Evolutionary conservation across 805 yeast genomes (phyloP).

Genomic region (Komagataella pastoris): DNA sequence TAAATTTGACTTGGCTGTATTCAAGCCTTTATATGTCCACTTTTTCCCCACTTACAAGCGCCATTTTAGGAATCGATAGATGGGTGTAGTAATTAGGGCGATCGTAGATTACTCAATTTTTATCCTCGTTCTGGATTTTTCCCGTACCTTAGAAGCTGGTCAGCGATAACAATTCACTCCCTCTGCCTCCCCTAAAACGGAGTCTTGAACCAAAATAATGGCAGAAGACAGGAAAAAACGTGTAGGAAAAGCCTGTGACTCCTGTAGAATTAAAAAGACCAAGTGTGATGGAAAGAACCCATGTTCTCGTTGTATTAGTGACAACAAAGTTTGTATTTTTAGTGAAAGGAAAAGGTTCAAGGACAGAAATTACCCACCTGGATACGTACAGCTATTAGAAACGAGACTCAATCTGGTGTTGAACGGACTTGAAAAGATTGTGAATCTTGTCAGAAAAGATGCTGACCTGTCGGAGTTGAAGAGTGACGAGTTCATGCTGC

Average conservation of each 20-base stretch:
- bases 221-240: constrained; percentile 25
- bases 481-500: neutral
- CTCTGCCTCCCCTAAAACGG: neutral
- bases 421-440: constrained; percentile 29
- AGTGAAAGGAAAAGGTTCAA: constrained; percentile 39
- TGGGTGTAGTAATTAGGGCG: neutral
- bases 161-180: neutral
- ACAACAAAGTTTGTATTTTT: constrained; percentile 46
- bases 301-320: constrained; percentile 38
- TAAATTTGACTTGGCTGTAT: neutral
- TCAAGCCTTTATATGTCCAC: neutral
- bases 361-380: constrained; percentile 44
- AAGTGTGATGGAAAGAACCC: constrained; percentile 54
- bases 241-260: constrained; percentile 54
- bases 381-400: constrained; percentile 52
- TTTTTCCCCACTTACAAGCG: no score
- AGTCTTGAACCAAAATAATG: neutral
- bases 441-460: constrained; percentile 13
- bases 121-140: neutral
- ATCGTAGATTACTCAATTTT: neutral
- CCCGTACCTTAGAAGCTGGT: neutral
- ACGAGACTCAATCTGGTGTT: constrained; percentile 40
- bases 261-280: constrained; percentile 48
- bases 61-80: neutral
- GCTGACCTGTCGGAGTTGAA: constrained; percentile 2